Base-by-base conservation (phyloP, 495 filamentous ascomycete species). In the Talaromyces proteolyticus region DNA sequence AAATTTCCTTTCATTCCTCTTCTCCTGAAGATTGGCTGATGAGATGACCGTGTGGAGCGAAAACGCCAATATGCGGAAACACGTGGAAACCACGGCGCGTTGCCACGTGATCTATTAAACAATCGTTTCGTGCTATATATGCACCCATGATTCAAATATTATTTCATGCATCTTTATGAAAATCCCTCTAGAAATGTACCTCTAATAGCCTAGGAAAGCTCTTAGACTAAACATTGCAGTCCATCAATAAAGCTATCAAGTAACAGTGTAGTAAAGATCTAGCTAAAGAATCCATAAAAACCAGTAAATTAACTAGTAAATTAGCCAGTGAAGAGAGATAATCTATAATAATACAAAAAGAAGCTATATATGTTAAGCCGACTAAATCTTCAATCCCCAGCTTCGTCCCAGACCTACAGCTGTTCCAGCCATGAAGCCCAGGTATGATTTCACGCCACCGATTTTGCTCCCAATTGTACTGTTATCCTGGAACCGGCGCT, bases 401-500 rank as follows among this genome's bases (percentile, higher is more conserved):
- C 69, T 73, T 53, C 70, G 57, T 16, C 65, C 68, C 41, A 73
- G 52, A 17, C 70, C 67, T 44, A 76, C 51, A 42, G 59, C 64
- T 42, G 68, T 72, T 48, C 78, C 78, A 6, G 80, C 86, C 47
- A 84, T 87, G 61, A 91, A 95, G 2, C 84, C 81, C n/a, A 84
- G 58, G 83, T 87, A 96, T 60, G 87, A 69, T 21, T 79, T 74
- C 2, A 90, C 60, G 17, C 75, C 78, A 18, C 76, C 73, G n/a
- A 88, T 47, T 25, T 77, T 76, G 0, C 67, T 69, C 2, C 83
- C 81, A 18, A 90, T 51, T 6, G 61, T 72, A 49, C 72, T 67
- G 16, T 73, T 74, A 70, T 93, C 91, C 56, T 82, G 76, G 42
- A 97, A 72, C 42, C 93, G 72, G 36, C 90, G 72, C 41, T 85